Base-by-base conservation (phyloP, 148 eudicot species). In the Rhododendron henanense region DNA sequence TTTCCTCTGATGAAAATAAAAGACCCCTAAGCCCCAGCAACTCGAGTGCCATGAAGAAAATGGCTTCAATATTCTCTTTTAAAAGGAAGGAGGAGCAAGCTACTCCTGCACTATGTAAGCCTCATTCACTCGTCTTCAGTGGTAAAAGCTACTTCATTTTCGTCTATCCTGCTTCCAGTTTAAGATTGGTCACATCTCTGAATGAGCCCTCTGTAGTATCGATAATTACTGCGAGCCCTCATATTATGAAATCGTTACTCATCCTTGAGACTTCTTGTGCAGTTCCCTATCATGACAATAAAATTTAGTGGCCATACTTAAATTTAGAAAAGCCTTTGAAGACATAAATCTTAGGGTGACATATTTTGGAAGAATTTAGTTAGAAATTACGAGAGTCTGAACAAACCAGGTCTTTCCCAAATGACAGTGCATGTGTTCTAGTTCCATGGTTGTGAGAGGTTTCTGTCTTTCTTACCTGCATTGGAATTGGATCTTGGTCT, bases 61-160 rank as follows among this genome's bases (percentile, higher is more conserved):
- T 87, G 3, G 83, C 90, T 2, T 61, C 89, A 41, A 91, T 87
- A 65, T 85, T 92, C 81, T 93, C 99, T 6, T 92, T 94, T 57
- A 94, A 90, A 84, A 88, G 95, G 90, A 91, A 87, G 86, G 99
- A 96, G 33, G 95, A 91, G 33, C 88, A 86, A 39, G 81, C 88
- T 73, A 90, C 91, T 87, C 91, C 94, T 79, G 14, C 90, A 14
- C 55, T 90, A 90, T 88, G 99, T 96, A 81, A 87, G 92, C 77
- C 4, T 67, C 50, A 35, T 50, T 41, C n/a, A 16, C 33, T 57
- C 4, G 0, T 76, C 59, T 44, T 16, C 48, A 73, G 37, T 65
- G 59, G 59, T 81, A 35, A 48, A 4, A 35, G 69, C 47, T 57
- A 55, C 69, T 81, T 81, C 47, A 33, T 84, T 19, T 18, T 50